Evolutionary conservation across 768 basidiomycete genomes (phyloP).

Genomic region (Lentinula edodes): DNA sequence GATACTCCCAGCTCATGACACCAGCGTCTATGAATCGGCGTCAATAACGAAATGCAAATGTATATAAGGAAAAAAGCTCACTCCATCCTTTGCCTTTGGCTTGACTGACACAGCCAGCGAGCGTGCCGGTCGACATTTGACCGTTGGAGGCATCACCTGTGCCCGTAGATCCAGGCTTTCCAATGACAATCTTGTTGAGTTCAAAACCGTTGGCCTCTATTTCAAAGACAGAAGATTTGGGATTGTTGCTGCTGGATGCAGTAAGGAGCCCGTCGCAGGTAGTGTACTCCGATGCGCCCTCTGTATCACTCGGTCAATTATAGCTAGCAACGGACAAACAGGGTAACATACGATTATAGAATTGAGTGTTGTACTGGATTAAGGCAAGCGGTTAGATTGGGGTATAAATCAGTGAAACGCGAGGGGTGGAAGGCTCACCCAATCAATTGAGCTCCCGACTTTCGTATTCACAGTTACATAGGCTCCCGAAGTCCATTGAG

Average conservation of each 20-base stretch:
- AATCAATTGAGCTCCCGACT: constrained; percentile 58
- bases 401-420: neutral
- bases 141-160: constrained; percentile 51
- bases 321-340: neutral
- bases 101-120: constrained; percentile 56
- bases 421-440: constrained; percentile 34
- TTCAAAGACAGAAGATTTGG: constrained; percentile 53
- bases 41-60: neutral
- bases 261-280: constrained; percentile 56
- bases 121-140: constrained; percentile 51
- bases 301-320: constrained; percentile 23
- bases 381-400: neutral
- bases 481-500: constrained; percentile 40
- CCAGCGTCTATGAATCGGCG: constrained; percentile 17
- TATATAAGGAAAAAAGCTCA: constrained; percentile 25
- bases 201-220: constrained; percentile 54
- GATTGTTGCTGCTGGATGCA: constrained; percentile 55
- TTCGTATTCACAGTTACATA: constrained; percentile 50
- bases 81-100: constrained; percentile 66
- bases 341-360: constrained; percentile 39
- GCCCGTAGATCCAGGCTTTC: constrained; percentile 53
- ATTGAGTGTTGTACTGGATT: constrained; percentile 23
- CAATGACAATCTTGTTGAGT: constrained; percentile 66
- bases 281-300: constrained; percentile 59
- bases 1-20: constrained; percentile 31